These are phyloP conservation scores for Syzygium syzygioides DNA, from an alignment of 441 rosid species.

Conservation along the genomic window DNA sequence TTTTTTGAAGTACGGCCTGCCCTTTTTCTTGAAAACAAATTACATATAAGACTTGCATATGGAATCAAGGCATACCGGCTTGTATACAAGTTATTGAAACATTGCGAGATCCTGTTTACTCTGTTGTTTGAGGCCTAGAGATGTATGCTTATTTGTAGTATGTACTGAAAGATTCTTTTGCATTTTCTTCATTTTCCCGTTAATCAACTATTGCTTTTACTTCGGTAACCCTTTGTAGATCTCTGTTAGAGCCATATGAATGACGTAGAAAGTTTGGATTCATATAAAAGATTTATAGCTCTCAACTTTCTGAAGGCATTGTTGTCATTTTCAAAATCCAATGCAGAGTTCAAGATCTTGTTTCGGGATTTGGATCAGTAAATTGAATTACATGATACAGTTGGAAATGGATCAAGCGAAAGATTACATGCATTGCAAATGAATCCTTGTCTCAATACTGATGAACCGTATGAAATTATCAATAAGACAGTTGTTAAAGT, in stretches of 20 bases:
- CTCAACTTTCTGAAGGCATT: neutral
- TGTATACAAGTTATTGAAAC: neutral
- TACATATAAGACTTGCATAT: neutral
- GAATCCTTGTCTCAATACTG: neutral
- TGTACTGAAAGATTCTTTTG: neutral
- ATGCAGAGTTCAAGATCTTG: neutral
- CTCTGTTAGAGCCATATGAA: neutral
- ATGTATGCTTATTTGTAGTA: neutral
- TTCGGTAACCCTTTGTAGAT: neutral
- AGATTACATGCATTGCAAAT: neutral
- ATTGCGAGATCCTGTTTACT: neutral
- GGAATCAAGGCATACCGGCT: neutral
- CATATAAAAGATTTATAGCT: neutral
- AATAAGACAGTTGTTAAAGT: neutral
- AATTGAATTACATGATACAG: neutral
- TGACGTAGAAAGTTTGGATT: neutral
- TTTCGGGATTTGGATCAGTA: neutral
- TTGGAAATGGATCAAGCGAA: neutral
- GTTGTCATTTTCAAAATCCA: neutral
- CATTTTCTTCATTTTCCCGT: neutral
- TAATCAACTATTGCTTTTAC: neutral
- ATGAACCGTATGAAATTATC: neutral
- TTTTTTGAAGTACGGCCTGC: neutral
- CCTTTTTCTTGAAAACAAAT: neutral
- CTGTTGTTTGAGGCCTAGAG: neutral